phyloP scores from a whole-genome alignment of 1,284 basidiomycete species.

The Trichosporon coremiiforme region DNA sequence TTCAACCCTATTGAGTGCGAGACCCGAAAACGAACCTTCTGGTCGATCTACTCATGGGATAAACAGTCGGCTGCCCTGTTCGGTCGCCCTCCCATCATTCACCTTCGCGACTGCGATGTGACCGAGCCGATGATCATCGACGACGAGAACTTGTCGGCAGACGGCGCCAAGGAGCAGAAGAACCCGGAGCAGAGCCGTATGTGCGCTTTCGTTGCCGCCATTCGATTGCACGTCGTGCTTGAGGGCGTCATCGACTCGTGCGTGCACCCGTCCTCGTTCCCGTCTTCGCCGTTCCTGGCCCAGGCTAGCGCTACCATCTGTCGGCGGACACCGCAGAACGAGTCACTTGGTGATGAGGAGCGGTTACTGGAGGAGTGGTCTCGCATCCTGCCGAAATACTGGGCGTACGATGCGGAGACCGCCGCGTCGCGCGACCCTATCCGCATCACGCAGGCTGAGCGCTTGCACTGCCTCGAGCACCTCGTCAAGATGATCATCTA shows the following conservation, averaged over 20 bases:
- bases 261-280: slow-evolving; percentile 54
- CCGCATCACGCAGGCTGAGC: slow-evolving; percentile 79
- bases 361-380: slow-evolving; percentile 75
- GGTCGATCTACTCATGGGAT: slow-evolving; percentile 89
- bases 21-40: slow-evolving; percentile 85
- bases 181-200: slow-evolving; percentile 71
- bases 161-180: slow-evolving; percentile 68
- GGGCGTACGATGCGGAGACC: slow-evolving; percentile 77
- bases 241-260: slow-evolving; percentile 65
- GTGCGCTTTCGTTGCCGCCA: slow-evolving; percentile 71
- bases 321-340: slow-evolving; percentile 56
- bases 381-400: slow-evolving; percentile 69
- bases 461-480: slow-evolving; percentile 79
- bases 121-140: slow-evolving; percentile 79
- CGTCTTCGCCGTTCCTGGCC: slow-evolving; percentile 56
- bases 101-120: slow-evolving; percentile 82
- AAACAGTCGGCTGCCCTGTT: slow-evolving; percentile 78
- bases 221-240: slow-evolving; percentile 78
- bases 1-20: slow-evolving; percentile 85
- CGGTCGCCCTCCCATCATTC: slow-evolving; percentile 78
- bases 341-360: slow-evolving; percentile 76
- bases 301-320: slow-evolving; percentile 55
- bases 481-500: slow-evolving; percentile 70
- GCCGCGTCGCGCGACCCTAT: slow-evolving; percentile 81
- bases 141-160: slow-evolving; percentile 79